Evolutionary conservation across 306 rosid genomes (phyloP).

Genomic region (Acacia crassicarpa): DNA sequence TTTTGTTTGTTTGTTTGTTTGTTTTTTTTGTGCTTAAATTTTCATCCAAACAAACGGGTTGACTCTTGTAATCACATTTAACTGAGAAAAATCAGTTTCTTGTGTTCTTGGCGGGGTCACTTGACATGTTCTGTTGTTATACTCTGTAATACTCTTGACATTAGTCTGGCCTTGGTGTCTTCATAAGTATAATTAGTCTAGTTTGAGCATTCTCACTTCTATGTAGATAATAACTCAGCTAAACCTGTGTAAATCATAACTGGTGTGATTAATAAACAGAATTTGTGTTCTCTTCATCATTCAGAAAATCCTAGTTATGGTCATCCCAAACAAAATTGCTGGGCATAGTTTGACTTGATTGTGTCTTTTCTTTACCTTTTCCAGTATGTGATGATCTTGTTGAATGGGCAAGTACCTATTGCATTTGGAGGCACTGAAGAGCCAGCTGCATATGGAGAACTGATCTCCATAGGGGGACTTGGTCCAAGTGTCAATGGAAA

Average conservation of each 20-base stretch:
- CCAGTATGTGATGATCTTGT: slow-evolving; percentile 92
- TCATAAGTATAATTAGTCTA: not conserved
- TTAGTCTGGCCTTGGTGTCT: not conserved
- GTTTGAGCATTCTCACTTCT: not conserved
- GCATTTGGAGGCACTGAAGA: slow-evolving; percentile 88
- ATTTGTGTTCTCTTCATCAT: not conserved
- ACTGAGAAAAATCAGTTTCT: not conserved
- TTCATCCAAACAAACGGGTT: not conserved
- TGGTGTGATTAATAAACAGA: not conserved
- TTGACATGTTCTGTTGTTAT: not conserved
- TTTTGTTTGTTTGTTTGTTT: too few species aligned
- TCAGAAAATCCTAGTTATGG: not conserved
- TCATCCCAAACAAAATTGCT: not conserved
- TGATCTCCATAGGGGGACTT: slow-evolving; percentile 87
- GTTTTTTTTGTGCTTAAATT: too few species aligned
- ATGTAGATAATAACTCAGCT: not conserved
- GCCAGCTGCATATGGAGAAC: slow-evolving; percentile 93
- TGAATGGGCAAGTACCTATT: slow-evolving; percentile 83
- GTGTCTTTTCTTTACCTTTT: slow-evolving; percentile 18
- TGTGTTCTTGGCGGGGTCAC: not conserved
- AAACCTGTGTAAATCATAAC: not conserved
- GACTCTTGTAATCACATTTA: not conserved
- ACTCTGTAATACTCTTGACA: not conserved
- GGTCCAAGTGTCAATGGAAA: slow-evolving; percentile 79
- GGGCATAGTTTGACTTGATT: slow-evolving; percentile 5